Percentiles rank a stretch among this genome's conserved stretches.
phyloP scores from a whole-genome alignment of 495 filamentous ascomycete species.

The Geoglossum glabrum region DNA sequence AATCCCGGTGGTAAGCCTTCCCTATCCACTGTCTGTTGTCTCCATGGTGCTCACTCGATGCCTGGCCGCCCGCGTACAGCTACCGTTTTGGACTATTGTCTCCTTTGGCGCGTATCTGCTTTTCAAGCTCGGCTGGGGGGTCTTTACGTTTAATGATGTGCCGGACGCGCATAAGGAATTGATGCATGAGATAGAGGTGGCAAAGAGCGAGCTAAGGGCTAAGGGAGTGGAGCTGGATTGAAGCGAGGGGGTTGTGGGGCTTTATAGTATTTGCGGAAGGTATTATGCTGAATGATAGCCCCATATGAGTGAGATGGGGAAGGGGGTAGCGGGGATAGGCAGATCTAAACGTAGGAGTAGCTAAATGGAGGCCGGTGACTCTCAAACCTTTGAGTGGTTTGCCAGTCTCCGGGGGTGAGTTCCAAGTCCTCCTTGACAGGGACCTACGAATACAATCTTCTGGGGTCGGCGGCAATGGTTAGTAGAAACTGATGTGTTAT shows the following conservation, averaged over 20 bases:
- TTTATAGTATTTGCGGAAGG: too few relatives aligned
- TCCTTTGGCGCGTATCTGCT: conserved; percentile 86
- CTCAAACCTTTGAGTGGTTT: neutral
- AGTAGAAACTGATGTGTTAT: too few relatives aligned
- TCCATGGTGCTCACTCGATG: neutral
- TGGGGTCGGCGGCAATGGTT: too few relatives aligned
- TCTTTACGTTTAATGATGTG: conserved; percentile 91
- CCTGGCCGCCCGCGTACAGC: conserved; percentile 23
- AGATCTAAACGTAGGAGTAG: neutral
- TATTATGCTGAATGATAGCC: too few relatives aligned
- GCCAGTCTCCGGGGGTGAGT: too few relatives aligned
- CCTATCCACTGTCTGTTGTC: neutral
- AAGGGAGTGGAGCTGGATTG: conserved; percentile 59
- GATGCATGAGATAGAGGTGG: conserved; percentile 58
- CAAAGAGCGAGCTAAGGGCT: conserved; percentile 40
- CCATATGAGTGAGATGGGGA: neutral
- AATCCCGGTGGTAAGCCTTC: conserved; percentile 40
- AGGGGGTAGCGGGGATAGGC: neutral
- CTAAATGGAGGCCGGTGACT: neutral
- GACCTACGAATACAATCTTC: neutral
- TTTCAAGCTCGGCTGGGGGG: conserved; percentile 73
- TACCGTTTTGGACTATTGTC: conserved; percentile 84
- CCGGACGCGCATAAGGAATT: conserved; percentile 80
- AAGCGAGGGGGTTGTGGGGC: conserved; percentile 3
- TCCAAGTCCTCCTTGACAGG: neutral